Base-by-base conservation (phyloP, 352 stramenopile species). In the Globisporangium viniferum region DNA sequence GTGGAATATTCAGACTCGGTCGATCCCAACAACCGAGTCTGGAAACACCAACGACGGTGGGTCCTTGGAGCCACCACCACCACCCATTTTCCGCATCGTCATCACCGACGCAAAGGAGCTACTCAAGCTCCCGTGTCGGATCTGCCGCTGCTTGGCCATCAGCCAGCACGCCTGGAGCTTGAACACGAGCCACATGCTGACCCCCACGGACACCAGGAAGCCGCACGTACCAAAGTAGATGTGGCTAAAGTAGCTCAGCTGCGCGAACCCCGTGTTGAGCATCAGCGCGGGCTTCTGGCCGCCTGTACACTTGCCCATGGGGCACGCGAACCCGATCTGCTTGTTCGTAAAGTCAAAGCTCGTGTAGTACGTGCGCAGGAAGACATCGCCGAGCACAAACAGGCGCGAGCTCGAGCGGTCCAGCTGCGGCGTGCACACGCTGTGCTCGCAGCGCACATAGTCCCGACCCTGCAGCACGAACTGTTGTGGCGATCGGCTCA, bases 331-430 rank as follows among this genome's bases (percentile, higher is more conserved):
- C 0, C 66, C 73, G 20, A 83, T 44, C n/a, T 65, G 68, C 46
- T 67, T 66, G 2, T 57, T 58, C 20, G 71, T 64, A 33, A 72
- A 68, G 66, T 83, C 73, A 56, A 83, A 83, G 6, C 69, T 59
- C 3, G 76, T 79, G 69, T 83, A 83, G 66, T 83, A 83, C 24
- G 73, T 70, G 5, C 76, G 71, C 24, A 83, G 22, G 51, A 82
- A 82, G 18, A 80, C 61, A n/a, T 73, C 73, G 20, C 75, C 75
- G 18, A 82, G 71, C 41, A 82, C 69, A 27, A 77, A 59, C 31
- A 77, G 35, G 18, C 39, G 31, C 18, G 64, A 73, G 20, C 51
- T 65, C 10, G 72, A 77, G 33, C 62, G 33, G 44, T 80, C 76
- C 20, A 83, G 57, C 44, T 79, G 76, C 4, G 71, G 76, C 33